A percentile compares a stretch with the other conserved stretches of the same genome.
Conservation (phyloP, 2,329 filamentous ascomycete species). For the Colletotrichum liaoningense region DNA sequence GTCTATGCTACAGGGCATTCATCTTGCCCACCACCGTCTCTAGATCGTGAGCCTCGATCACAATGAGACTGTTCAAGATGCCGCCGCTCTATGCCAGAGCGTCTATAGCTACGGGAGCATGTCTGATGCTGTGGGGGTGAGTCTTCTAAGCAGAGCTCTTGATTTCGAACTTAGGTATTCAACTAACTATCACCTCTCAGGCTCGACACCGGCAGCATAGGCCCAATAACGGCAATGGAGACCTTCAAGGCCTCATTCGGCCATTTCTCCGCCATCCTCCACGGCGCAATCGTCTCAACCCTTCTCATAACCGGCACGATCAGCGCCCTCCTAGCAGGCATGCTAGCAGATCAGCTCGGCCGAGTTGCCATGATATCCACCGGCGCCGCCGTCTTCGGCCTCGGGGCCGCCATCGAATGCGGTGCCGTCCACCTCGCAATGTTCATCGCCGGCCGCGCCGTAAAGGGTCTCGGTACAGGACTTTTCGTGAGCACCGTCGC, state of each 20-base stretch:
- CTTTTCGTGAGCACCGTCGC: constrained; percentile 64
- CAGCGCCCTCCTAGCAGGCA: constrained; percentile 67
- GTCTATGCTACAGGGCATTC: neutral
- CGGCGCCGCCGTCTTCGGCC: constrained; percentile 61
- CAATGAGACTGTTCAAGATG: neutral
- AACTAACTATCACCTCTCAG: neutral
- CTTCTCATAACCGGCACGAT: constrained; percentile 69
- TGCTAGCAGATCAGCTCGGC: constrained; percentile 65
- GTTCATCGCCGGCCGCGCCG: constrained; percentile 65
- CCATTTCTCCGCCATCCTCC: constrained; percentile 62
- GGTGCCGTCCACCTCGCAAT: constrained; percentile 53
- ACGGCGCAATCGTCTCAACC: constrained; percentile 69
- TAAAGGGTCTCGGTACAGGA: constrained; percentile 69
- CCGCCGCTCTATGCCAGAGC: constrained; percentile 13
- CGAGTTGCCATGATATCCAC: constrained; percentile 61
- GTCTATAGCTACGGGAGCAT: constrained; percentile 1
- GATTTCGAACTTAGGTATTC: too few relatives aligned
- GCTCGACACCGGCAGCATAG: constrained; percentile 63
- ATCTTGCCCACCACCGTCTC: neutral
- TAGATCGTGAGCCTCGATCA: neutral
- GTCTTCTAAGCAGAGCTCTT: neutral
- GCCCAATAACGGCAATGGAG: constrained; percentile 68
- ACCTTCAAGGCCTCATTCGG: constrained; percentile 63
- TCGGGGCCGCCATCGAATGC: constrained; percentile 59
- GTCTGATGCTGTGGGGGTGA: constrained; percentile 11